Percentiles rank a stretch among this genome's conserved stretches.
Conservation (phyloP, 1,284 basidiomycete genomes). For the Tylopilus sp. region DNA sequence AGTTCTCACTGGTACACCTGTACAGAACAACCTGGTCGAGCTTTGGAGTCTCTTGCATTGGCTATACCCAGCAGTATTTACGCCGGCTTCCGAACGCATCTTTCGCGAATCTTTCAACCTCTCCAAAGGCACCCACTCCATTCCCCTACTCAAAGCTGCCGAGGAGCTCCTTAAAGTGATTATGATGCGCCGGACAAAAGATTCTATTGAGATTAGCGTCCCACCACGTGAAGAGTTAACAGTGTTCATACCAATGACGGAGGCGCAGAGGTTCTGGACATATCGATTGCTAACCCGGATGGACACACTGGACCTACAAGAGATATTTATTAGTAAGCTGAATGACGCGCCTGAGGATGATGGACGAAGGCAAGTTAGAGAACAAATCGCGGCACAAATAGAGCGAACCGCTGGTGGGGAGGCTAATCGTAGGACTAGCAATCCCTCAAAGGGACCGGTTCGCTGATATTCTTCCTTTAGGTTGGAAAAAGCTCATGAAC, state of each 20-base stretch:
- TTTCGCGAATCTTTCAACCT: slow-evolving; percentile 56
- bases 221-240: slow-evolving; percentile 57
- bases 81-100: slow-evolving; percentile 40
- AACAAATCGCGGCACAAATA: slow-evolving; percentile 38
- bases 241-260: slow-evolving; percentile 53
- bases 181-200: slow-evolving; percentile 62
- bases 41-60: slow-evolving; percentile 55
- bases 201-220: slow-evolving; percentile 46
- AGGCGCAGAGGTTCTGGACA: slow-evolving; percentile 61
- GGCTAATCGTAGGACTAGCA: slow-evolving; percentile 30
- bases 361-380: slow-evolving; percentile 41
- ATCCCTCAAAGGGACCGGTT: neutral
- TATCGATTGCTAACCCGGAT: slow-evolving; percentile 51
- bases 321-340: slow-evolving; percentile 43
- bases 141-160: slow-evolving; percentile 46
- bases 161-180: slow-evolving; percentile 47
- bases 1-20: slow-evolving; percentile 62
- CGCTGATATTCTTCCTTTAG: slow-evolving; percentile 27
- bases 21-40: slow-evolving; percentile 63
- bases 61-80: slow-evolving; percentile 55
- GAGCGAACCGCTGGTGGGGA: slow-evolving; percentile 30
- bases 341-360: slow-evolving; percentile 32
- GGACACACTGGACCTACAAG: slow-evolving; percentile 44
- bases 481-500: slow-evolving; percentile 56
- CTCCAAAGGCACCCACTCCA: slow-evolving; percentile 44